Evolutionary conservation across 768 basidiomycete genomes (phyloP), one percentile per base, ranked within the genome.

Genomic region (Crucibulum laeve): DNA sequence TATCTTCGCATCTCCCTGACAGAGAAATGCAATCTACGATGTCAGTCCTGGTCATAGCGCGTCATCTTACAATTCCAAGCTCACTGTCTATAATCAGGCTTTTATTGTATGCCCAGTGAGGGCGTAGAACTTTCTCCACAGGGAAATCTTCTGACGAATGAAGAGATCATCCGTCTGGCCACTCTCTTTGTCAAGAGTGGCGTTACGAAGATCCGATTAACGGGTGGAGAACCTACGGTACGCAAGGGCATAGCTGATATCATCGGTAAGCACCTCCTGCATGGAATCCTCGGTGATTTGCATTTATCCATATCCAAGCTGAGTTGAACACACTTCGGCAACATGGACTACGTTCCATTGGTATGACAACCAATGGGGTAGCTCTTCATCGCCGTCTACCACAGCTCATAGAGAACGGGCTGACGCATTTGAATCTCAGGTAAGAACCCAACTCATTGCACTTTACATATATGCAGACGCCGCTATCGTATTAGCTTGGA

Each of bases 1-100:
- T 94, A 94, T 60, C 74, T 94, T n/a, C 80, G 91, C 24, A 91
- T 93, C 41, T 88, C 86, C 1, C 65, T 93, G 25, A 92, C 91
- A 0, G 91, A 93, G 60, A 71, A 79, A 47, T 94, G 91, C 63
- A 94, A 93, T 66, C 68, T 94, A 44, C 77, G 91, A 64, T 93
- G 91, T 87, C 48, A 25, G 67, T 54, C 10, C 28, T 30, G n/a
- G 28, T n/a, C 21, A 33, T n/a, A n/a, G n/a, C n/a, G 4, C 15
- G n/a, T 36, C 15, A 34, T 35, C 33, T 38, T 36, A 22, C 33
- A 18, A 17, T 30, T 30, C n/a, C 6, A 11, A 24, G 26, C 21
- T 25, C 48, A 52, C 51, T 38, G 53, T 37, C 7, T 6, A 23
- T 23, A 18, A n/a, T 6, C 49, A 93, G 88, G 90, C 53, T 91